These are phyloP conservation scores for Ascoidea rubescens DNA, from an alignment of 805 yeast species.

Conservation along the genomic window DNA sequence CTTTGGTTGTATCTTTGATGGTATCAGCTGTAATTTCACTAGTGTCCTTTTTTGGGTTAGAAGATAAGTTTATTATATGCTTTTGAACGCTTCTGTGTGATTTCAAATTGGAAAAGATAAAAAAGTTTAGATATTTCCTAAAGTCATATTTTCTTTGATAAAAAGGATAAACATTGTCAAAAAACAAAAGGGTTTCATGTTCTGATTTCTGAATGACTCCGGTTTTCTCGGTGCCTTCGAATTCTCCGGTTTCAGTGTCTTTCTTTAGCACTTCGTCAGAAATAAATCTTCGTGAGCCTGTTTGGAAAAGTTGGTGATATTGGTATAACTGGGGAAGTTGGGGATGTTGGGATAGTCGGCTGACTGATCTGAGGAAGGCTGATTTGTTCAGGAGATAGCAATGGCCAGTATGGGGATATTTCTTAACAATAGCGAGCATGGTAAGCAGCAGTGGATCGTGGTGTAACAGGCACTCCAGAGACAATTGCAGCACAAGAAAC, in stretches of 20 bases:
- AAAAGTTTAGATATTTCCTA: background rate
- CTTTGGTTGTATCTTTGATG: slow-evolving; percentile 21
- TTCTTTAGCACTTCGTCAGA: slow-evolving; percentile 6
- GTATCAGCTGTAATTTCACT: background rate
- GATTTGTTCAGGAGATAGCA: slow-evolving; percentile 1
- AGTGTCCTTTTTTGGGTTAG: background rate
- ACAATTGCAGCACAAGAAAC: no score
- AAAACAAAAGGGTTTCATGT: slow-evolving; percentile 38
- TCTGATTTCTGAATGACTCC: slow-evolving; percentile 40
- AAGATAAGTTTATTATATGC: background rate
- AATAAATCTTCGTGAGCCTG: no score
- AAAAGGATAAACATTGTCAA: slow-evolving; percentile 38
- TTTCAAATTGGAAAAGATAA: slow-evolving; percentile 4
- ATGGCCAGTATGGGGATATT: background rate
- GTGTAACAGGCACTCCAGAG: no score
- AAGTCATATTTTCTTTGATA: slow-evolving; percentile 1
- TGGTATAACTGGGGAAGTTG: no score
- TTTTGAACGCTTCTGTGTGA: slow-evolving; percentile 3
- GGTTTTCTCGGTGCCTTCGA: slow-evolving; percentile 37
- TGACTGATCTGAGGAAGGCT: background rate
- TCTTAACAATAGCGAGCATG: background rate
- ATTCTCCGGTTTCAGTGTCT: slow-evolving; percentile 40
- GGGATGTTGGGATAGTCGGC: no score
- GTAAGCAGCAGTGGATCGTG: no score
- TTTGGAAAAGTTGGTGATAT: no score